A percentile compares a stretch with the other conserved stretches of the same genome.
These are phyloP conservation scores for Ganoderma sinense DNA, from an alignment of 1,284 basidiomycete genomes.

Conservation along the genomic window DNA sequence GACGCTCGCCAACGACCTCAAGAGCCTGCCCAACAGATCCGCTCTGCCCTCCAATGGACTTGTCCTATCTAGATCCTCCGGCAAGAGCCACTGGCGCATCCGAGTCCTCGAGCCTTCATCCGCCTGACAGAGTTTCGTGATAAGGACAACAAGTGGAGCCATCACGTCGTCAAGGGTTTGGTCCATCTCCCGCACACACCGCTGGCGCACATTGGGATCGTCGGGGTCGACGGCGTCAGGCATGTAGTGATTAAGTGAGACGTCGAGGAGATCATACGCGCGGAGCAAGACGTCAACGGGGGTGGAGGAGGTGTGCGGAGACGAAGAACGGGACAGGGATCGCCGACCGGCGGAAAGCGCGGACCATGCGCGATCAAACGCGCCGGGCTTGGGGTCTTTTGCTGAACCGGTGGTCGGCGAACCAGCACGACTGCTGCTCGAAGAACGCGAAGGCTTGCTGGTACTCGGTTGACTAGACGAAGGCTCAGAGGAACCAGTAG, in stretches of 20 bases:
- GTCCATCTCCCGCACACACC: slow-evolving; percentile 56
- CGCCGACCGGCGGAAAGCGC: slow-evolving; percentile 64
- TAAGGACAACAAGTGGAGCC: slow-evolving; percentile 76
- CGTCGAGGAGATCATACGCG: slow-evolving; percentile 71
- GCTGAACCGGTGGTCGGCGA: slow-evolving; percentile 45
- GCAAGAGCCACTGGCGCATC: slow-evolving; percentile 73
- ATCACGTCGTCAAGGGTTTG: slow-evolving; percentile 78
- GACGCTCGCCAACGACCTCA: slow-evolving; percentile 80
- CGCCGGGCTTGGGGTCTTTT: slow-evolving; percentile 52
- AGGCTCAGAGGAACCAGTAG: slow-evolving; percentile 32
- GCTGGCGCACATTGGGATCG: slow-evolving; percentile 61
- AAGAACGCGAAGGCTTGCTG: slow-evolving; percentile 23
- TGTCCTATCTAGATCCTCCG: slow-evolving; percentile 81
- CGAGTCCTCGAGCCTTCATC: slow-evolving; percentile 63
- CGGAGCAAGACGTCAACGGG: slow-evolving; percentile 64
- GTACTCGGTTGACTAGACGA: slow-evolving; percentile 21
- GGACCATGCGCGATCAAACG: slow-evolving; percentile 70
- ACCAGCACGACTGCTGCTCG: slow-evolving; percentile 42
- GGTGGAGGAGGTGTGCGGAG: slow-evolving; percentile 35
- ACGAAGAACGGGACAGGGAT: slow-evolving; percentile 48
- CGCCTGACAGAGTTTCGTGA: slow-evolving; percentile 72
- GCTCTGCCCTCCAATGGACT: slow-evolving; percentile 74
- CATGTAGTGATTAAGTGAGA: slow-evolving; percentile 68
- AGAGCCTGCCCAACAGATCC: slow-evolving; percentile 78
- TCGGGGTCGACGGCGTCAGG: slow-evolving; percentile 71